Base-by-base conservation (phyloP, 2,329 filamentous ascomycete genomes). In the Acarospora socialis region DNA sequence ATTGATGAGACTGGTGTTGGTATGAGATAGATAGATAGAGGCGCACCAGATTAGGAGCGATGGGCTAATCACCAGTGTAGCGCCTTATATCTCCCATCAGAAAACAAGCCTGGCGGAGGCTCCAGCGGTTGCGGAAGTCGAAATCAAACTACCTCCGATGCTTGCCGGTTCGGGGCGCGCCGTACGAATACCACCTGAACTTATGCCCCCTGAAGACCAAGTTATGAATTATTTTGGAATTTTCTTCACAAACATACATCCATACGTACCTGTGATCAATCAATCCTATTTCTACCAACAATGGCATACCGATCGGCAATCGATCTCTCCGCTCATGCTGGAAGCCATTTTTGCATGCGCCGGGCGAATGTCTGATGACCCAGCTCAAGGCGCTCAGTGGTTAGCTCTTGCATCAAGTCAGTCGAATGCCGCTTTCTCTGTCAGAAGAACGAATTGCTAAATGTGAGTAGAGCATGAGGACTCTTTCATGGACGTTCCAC, bases 341-440 rank as follows among this genome's bases (percentile, higher is more conserved):
- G 87, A 94, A 54, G 82, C 82, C 5, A 74, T 95, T 12, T 92
- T 95, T 53, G 83, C 87, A 8, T 90, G 92, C 50, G 78, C 83
- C 3, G 81, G 81, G 6, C 70, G 83, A 21, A 66, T 93, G 39
- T 76, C 84, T 1, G 83, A 90, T 42, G 81, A 92, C 43, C 77
- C 81, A 4, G 70, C 78, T 0, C 76, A 90, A 54, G 84, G 83
- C 7, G 80, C 86, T 43, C 84, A 90, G 54, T 95, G 90, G 90
- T 70, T 95, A 29, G 83, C 83, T 18, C 66, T 95, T 40, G 86
- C 84, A 36, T 80, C 81, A 17, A 78, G 82, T 90, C 61, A 60
- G 70, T 61, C 16, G 17, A 16, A 4, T 17, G 17, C 10, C 9
- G 14, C 20, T 3, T 3, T 2, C 6, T 12, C 21, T 7, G 4